Percentiles rank a stretch among this genome's conserved stretches.
phyloP scores from a whole-genome alignment of 108 stramenopile genomes.

The Fragilaria crotonensis region DNA sequence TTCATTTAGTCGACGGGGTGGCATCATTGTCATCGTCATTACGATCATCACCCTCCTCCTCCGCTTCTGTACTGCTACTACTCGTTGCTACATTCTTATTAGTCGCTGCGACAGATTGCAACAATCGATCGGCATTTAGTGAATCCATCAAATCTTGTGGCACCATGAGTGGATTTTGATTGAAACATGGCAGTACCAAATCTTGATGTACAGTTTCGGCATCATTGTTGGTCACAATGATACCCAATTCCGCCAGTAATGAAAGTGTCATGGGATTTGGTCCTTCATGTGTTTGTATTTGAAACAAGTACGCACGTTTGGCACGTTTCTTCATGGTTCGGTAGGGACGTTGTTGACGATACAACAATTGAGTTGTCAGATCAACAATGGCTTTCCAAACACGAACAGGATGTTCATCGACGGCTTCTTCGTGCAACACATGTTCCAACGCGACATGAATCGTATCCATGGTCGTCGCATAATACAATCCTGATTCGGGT shows the following conservation, averaged over 20 bases:
- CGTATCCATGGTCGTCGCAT: neutral
- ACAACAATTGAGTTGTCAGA: neutral
- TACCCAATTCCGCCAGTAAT: neutral
- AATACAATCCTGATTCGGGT: conserved; percentile 23
- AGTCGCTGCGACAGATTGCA: too few relatives aligned
- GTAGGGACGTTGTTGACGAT: conserved; percentile 18
- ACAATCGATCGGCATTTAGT: too few relatives aligned
- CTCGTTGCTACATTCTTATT: too few relatives aligned
- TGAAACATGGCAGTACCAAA: neutral
- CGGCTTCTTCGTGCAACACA: too few relatives aligned
- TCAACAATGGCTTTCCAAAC: neutral
- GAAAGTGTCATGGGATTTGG: conserved; percentile 15
- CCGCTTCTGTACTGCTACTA: too few relatives aligned
- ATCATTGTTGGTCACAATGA: neutral
- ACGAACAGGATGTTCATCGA: too few relatives aligned
- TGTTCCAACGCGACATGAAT: neutral
- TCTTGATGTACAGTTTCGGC: neutral
- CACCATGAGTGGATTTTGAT: too few relatives aligned
- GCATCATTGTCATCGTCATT: too few relatives aligned
- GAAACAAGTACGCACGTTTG: conserved; percentile 16
- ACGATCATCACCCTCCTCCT: too few relatives aligned
- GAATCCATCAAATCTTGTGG: too few relatives aligned
- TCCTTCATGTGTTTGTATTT: conserved; percentile 21
- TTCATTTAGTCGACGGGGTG: too few relatives aligned
- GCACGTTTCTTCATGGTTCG: conserved; percentile 40